A percentile compares a stretch with the other conserved stretches of the same genome.
Evolutionary conservation across 2,329 filamentous ascomycete genomes (phyloP).

Genomic region (Nemania bipapillata): DNA sequence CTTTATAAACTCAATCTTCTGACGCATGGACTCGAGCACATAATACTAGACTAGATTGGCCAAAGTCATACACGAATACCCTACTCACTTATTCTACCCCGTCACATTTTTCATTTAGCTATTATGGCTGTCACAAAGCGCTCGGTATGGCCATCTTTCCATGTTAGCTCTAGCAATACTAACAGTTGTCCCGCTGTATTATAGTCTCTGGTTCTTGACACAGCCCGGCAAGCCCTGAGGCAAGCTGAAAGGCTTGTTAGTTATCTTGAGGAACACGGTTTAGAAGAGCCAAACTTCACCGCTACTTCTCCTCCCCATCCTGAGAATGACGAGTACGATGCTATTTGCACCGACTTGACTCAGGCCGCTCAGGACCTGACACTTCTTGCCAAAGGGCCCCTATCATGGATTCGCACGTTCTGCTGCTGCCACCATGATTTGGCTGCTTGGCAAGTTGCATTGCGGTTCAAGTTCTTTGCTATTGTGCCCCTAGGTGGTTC

Average conservation of each 20-base stretch:
- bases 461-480: constrained; percentile 34
- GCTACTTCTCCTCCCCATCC: constrained; percentile 17
- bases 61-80: no score
- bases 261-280: constrained; percentile 29
- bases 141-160: no score
- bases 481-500: constrained; percentile 24
- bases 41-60: no score
- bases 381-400: constrained; percentile 28
- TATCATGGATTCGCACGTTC: constrained; percentile 30
- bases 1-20: no score
- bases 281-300: constrained; percentile 26
- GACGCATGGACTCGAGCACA: no score
- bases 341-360: constrained; percentile 23
- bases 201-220: constrained; percentile 27
- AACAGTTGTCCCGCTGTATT: no score
- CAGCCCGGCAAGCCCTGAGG: constrained; percentile 15
- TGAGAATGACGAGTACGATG: constrained; percentile 14
- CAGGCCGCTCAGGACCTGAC: constrained; percentile 27
- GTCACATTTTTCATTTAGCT: no score
- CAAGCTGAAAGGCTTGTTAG: constrained; percentile 29
- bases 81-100: no score
- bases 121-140: no score
- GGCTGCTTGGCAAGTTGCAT: constrained; percentile 27
- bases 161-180: no score
- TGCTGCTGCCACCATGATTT: constrained; percentile 29